These are phyloP conservation scores for Camelina laxa DNA, from an alignment of 345 rosid species.

Conservation along the genomic window DNA sequence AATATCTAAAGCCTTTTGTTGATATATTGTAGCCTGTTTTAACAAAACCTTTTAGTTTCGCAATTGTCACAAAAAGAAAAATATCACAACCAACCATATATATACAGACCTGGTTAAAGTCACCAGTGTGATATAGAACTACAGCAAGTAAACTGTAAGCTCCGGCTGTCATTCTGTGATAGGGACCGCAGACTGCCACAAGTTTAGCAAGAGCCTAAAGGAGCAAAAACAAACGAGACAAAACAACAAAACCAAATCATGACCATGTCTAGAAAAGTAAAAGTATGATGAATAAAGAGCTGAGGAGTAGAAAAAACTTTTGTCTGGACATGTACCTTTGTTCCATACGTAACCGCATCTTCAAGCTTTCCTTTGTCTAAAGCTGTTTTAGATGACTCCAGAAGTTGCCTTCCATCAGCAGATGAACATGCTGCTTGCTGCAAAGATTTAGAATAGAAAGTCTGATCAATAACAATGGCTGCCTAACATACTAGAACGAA, in stretches of 20 bases:
- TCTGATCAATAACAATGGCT: conserved; percentile 17
- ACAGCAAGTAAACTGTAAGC: conserved; percentile 99
- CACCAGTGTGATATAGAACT: conserved; percentile 97
- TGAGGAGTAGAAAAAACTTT: conserved; percentile 12
- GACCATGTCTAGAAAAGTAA: conserved; percentile 26
- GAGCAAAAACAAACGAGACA: conserved; percentile 32
- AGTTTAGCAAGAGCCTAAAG: conserved; percentile 94
- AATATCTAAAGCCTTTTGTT: conserved; percentile 98
- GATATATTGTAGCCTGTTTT: conserved; percentile 93
- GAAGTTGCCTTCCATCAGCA: conserved; percentile 98
- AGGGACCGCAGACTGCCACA: conserved; percentile 98
- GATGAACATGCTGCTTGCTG: conserved; percentile 99
- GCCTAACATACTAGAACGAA: conserved; percentile 33
- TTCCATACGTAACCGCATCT: conserved; percentile 96
- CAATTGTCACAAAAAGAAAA: conserved; percentile 9
- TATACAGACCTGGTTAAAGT: conserved; percentile 86
- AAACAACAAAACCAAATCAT: conserved; percentile 27
- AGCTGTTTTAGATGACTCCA: conserved; percentile 98
- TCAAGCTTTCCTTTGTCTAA: conserved; percentile 98
- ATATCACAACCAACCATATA: conserved; percentile 32
- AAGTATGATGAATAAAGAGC: conserved; percentile 18
- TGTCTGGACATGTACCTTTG: conserved; percentile 62
- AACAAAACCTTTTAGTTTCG: conserved; percentile 38
- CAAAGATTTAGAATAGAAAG: conserved; percentile 35
- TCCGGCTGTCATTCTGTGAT: conserved; percentile 99